Conservation (phyloP, 2,329 filamentous ascomycete species). For the Trichoderma sp. region DNA sequence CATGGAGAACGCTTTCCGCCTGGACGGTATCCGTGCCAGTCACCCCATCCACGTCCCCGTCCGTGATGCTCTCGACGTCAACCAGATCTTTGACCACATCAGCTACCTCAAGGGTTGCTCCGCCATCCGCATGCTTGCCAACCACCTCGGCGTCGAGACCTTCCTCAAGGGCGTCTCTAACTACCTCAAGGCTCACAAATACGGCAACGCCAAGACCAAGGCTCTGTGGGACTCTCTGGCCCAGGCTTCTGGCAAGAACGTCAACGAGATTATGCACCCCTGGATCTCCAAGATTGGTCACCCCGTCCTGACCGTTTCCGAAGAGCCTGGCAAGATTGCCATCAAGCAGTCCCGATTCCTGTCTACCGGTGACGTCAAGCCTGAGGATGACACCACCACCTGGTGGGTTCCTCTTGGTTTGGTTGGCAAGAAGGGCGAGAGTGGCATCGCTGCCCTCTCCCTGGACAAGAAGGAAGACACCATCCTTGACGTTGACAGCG, state of each 20-base stretch:
- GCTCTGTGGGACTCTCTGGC: constrained; percentile 88
- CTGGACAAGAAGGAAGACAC: constrained; percentile 75
- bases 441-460: constrained; percentile 61
- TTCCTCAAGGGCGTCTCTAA: constrained; percentile 88
- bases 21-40: constrained; percentile 86
- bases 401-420: constrained; percentile 96
- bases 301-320: constrained; percentile 80
- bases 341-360: constrained; percentile 87
- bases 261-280: constrained; percentile 81
- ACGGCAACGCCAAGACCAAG: constrained; percentile 85
- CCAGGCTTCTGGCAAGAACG: constrained; percentile 82
- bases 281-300: constrained; percentile 98
- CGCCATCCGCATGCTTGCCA: constrained; percentile 92
- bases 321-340: constrained; percentile 77
- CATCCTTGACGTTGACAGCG: constrained; percentile 68
- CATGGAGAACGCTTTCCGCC: constrained; percentile 84
- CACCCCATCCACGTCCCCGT: constrained; percentile 97
- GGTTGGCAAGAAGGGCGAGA: constrained; percentile 67
- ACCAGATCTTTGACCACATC: constrained; percentile 97
- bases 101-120: constrained; percentile 96
- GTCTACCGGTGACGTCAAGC: constrained; percentile 83
- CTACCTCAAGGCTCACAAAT: constrained; percentile 85
- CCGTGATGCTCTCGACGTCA: constrained; percentile 87
- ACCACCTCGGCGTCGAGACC: constrained; percentile 79
- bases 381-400: constrained; percentile 83